phyloP scores from a whole-genome alignment of 345 rosid species.

The Eucalyptus sp. region DNA sequence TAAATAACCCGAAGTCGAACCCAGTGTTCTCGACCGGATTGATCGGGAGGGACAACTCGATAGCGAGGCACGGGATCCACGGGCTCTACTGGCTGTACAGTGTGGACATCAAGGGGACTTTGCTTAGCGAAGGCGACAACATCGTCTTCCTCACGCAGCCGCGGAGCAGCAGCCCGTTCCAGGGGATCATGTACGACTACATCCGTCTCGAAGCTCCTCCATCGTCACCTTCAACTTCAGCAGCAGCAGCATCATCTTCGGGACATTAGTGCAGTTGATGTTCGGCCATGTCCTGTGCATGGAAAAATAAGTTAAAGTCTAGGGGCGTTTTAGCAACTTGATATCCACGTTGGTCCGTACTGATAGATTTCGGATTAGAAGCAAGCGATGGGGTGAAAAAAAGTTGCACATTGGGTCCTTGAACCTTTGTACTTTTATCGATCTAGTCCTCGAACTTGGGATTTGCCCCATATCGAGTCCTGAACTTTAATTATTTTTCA shows the following conservation, averaged over 20 bases:
- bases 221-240: neutral
- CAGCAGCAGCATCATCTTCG: neutral
- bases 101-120: slow-evolving; percentile 34
- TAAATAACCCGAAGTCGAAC: slow-evolving; percentile 27
- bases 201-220: slow-evolving; percentile 67
- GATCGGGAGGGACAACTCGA: slow-evolving; percentile 75
- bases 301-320: neutral
- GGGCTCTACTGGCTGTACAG: slow-evolving; percentile 73
- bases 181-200: slow-evolving; percentile 83
- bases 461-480: neutral
- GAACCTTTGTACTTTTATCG: neutral
- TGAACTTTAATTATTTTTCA: neutral
- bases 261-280: neutral
- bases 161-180: slow-evolving; percentile 41
- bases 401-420: neutral
- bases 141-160: slow-evolving; percentile 50
- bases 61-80: slow-evolving; percentile 86
- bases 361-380: neutral
- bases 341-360: neutral
- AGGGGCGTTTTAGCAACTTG: neutral
- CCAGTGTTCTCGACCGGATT: slow-evolving; percentile 54
- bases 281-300: neutral
- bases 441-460: neutral
- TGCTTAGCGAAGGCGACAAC: slow-evolving; percentile 49
- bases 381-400: neutral